These are phyloP conservation scores for Brettanomyces bruxellensis DNA, from an alignment of 805 yeast species.

Conservation along the genomic window DNA sequence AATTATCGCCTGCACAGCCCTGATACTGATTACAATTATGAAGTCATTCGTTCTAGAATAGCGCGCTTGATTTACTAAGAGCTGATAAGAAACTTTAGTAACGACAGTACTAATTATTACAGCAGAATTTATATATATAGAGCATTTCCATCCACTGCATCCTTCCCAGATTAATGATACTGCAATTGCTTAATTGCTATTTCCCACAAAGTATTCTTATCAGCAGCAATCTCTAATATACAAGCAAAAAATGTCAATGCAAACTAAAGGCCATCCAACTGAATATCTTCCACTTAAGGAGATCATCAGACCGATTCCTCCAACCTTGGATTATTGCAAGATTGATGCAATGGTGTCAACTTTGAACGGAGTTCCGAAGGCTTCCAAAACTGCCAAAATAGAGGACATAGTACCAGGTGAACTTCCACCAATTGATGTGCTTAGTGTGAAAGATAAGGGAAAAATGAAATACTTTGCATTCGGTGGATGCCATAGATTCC, in stretches of 20 bases:
- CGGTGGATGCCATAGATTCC: slow-evolving; percentile 88
- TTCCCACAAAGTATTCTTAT: not conserved
- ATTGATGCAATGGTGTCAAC: slow-evolving; percentile 76
- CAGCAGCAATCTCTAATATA: not conserved
- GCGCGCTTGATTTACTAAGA: too few relatives aligned
- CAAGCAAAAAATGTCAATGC: slow-evolving; percentile 48
- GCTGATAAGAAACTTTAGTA: too few relatives aligned
- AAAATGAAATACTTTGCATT: slow-evolving; percentile 64
- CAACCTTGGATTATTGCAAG: slow-evolving; percentile 66
- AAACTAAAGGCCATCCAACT: slow-evolving; percentile 47
- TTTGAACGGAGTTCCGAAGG: slow-evolving; percentile 52
- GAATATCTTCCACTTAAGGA: slow-evolving; percentile 55
- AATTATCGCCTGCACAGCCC: too few relatives aligned
- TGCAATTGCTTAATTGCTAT: too few relatives aligned
- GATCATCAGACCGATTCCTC: slow-evolving; percentile 77
- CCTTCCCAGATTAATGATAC: too few relatives aligned
- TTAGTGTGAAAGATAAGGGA: slow-evolving; percentile 58
- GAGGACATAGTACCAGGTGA: slow-evolving; percentile 49
- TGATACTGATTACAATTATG: too few relatives aligned
- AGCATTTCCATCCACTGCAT: too few relatives aligned
- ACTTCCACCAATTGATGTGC: slow-evolving; percentile 75
- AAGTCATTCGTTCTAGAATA: too few relatives aligned
- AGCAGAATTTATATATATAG: too few relatives aligned
- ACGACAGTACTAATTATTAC: too few relatives aligned
- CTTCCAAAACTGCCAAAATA: slow-evolving; percentile 47